A percentile compares a stretch with the other conserved stretches of the same genome.
Conservation (phyloP, 495 filamentous ascomycete genomes). For the Mytilinidion resinicola region DNA sequence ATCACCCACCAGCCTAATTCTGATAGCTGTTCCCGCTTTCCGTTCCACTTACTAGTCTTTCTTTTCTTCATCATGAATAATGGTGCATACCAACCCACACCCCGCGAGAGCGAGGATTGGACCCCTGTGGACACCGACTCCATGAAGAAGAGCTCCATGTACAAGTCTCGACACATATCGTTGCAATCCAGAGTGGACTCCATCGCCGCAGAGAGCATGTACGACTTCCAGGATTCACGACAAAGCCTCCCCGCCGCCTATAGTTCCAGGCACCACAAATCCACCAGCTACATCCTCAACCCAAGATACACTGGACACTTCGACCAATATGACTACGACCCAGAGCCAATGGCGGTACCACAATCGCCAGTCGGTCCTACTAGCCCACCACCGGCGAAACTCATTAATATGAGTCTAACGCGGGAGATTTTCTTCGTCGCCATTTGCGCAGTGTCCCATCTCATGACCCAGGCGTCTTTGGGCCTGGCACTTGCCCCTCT, state of each 20-base stretch:
- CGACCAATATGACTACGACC: constrained; percentile 4
- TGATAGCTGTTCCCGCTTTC: neutral
- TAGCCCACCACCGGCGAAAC: neutral
- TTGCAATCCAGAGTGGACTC: constrained; percentile 27
- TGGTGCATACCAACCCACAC: neutral
- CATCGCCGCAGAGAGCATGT: constrained; percentile 21
- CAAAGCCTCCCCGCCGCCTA: constrained; percentile 15
- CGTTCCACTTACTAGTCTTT: neutral
- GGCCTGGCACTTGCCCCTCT: constrained; percentile 32
- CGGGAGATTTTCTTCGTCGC: constrained; percentile 28
- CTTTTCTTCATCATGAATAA: neutral
- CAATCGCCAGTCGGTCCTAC: neutral
- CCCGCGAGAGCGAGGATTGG: neutral
- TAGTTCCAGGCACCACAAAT: neutral
- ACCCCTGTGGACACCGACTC: neutral
- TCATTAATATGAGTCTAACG: constrained; percentile 18
- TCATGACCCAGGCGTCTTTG: constrained; percentile 34
- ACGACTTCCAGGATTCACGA: constrained; percentile 3
- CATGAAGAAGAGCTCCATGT: constrained; percentile 8
- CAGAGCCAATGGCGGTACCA: constrained; percentile 3
- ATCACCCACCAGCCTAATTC: neutral
- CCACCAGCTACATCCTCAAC: constrained; percentile 16
- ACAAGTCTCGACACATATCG: constrained; percentile 27
- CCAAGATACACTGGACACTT: neutral
- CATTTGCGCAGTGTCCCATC: constrained; percentile 29